Conservation (phyloP, 495 filamentous ascomycete genomes). For the Penicillium desertorum region DNA sequence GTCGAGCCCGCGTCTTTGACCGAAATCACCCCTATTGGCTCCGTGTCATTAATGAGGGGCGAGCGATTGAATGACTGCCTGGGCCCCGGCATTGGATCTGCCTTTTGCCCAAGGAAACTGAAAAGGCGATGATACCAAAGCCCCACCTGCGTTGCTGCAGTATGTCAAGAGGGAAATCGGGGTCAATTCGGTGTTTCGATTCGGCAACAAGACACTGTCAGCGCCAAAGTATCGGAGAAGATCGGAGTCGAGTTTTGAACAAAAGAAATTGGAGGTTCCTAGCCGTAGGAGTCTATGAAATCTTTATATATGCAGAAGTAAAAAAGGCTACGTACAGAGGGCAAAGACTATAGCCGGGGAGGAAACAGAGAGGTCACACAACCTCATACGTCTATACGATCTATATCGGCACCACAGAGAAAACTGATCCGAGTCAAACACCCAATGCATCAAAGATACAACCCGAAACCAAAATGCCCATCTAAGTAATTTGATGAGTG, state of each 20-base stretch:
- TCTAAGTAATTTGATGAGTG: background rate
- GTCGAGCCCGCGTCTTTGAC: background rate
- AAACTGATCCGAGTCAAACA: background rate
- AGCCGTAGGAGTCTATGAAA: background rate
- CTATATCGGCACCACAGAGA: background rate
- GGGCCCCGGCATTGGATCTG: constrained; percentile 29
- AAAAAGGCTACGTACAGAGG: background rate
- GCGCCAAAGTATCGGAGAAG: constrained; percentile 15
- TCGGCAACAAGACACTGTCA: background rate
- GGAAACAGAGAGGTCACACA: background rate
- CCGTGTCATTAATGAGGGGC: constrained; percentile 26
- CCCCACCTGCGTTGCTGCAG: constrained; percentile 21
- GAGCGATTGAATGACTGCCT: background rate
- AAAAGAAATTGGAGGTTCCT: constrained; percentile 14
- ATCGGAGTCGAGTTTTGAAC: constrained; percentile 10
- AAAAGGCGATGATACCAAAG: constrained; percentile 14
- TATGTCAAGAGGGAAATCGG: constrained; percentile 23
- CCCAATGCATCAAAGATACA: background rate
- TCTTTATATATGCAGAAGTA: too few relatives aligned
- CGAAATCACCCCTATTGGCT: constrained; percentile 23
- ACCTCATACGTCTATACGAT: background rate
- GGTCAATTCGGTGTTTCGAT: constrained; percentile 10
- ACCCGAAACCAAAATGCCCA: background rate
- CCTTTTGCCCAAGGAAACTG: constrained; percentile 23
- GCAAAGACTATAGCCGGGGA: background rate